Evolutionary conservation across 73 alveolate species (phyloP), one percentile per base, ranked within the genome.

Genomic region (Tetrahymena elliotti): DNA sequence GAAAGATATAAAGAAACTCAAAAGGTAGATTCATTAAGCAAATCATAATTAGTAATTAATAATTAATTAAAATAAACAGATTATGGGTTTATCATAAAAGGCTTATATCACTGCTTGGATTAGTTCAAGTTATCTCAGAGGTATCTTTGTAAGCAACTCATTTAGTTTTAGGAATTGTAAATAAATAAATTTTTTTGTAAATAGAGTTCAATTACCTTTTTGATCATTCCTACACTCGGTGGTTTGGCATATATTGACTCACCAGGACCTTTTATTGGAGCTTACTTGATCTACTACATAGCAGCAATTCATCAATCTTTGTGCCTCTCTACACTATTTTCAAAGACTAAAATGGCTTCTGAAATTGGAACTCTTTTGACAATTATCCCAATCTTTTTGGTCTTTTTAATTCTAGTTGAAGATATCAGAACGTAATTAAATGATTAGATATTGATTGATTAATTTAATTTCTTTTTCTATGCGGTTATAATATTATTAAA

Each of bases 251-350:
- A 22, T 24, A 31, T 68, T 3, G 88, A 68, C 36, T 27, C 34
- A 27, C 88, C 34, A 68, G 88, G 88, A 3, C 88, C 88, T 68
- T 68, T 68, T 31, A 31, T 68, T 6, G 36, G 34, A 68, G 94
- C 93, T 36, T 94, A 94, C 37, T 22, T 94, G 24, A 36, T 94
- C 38, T 94, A 83, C 84, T 84, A 84, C n/a, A 52, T 84, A 34
- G 96, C 96, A 5, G 96, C 96, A 40, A 94, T 94, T 53, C 93
- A 94, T 94, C 39, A 94, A 33, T 83, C 83, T 24, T 94, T 88
- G 20, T 92, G 93, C 31, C 93, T 94, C 18, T 84, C 95, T 4
- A 53, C 94, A 33, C 83, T 94, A 31, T 94, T 94, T 84, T 84
- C 82, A 40, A 94, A 94, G 83, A 92, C 93, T 52, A 94, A 94